Evolutionary conservation across 169 alveolate species (phyloP).

Genomic region (Plasmodium adleri): DNA sequence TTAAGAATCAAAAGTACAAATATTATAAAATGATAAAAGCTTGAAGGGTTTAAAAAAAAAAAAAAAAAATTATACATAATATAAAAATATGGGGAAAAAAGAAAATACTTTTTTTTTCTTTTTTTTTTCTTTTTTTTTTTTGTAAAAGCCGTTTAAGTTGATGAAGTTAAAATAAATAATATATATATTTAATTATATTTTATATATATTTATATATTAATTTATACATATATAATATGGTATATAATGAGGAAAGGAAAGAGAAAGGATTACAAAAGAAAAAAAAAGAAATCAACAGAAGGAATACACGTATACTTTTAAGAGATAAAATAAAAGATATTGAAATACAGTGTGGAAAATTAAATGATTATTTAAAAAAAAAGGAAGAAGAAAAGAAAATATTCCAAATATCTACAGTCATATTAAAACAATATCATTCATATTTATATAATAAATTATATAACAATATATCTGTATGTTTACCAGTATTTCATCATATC

Average conservation of each 20-base stretch:
- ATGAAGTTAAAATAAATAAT: no score
- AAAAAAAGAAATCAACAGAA: background rate
- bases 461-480: background rate
- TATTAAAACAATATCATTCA: conserved; percentile 26
- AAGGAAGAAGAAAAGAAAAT: conserved; percentile 29
- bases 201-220: background rate
- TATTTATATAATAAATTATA: conserved; percentile 11
- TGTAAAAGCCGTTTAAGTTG: no score
- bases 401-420: conserved; percentile 35
- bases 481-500: background rate
- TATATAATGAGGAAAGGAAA: background rate
- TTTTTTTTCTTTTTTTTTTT: no score
- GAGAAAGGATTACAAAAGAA: background rate
- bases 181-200: background rate
- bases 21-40: no score
- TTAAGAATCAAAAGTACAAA: no score
- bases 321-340: conserved; percentile 19
- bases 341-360: conserved; percentile 21
- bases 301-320: background rate
- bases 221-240: background rate
- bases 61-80: no score
- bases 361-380: conserved; percentile 29
- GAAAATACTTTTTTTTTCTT: no score
- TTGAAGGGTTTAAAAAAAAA: no score
- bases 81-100: no score